Percentiles rank a stretch among this genome's conserved stretches.
phyloP scores from a whole-genome alignment of 2,329 filamentous ascomycete genomes.

The Fusarium bulbicola region DNA sequence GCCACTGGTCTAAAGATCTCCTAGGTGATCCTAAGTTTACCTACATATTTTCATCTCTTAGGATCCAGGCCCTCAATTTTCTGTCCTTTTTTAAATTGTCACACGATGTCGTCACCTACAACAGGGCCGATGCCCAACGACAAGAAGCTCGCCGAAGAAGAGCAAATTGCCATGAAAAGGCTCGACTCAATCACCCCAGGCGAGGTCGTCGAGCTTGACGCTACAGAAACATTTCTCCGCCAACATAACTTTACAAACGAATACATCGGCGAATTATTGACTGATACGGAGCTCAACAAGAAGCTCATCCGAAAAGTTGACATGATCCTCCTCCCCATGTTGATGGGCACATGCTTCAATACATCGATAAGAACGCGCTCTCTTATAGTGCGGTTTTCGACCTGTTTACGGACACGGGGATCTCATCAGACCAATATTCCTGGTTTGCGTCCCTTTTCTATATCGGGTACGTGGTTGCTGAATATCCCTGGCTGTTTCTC shows the following conservation, averaged over 20 bases:
- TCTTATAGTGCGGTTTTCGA: conserved; percentile 65
- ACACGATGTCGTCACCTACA: background rate
- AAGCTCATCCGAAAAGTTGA: conserved; percentile 55
- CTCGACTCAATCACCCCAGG: conserved; percentile 23
- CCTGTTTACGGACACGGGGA: conserved; percentile 57
- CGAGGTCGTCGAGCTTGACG: conserved; percentile 28
- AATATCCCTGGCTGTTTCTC: conserved; percentile 50
- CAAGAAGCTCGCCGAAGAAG: conserved; percentile 11
- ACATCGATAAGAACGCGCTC: conserved; percentile 63
- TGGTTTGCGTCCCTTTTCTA: conserved; percentile 65
- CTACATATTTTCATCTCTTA: accelerated
- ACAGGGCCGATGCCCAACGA: background rate
- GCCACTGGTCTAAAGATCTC: background rate
- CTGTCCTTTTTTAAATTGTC: too few species aligned
- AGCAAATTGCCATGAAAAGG: conserved; percentile 26
- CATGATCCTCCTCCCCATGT: conserved; percentile 58
- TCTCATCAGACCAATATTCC: conserved; percentile 56
- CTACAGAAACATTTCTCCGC: conserved; percentile 31
- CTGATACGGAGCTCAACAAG: conserved; percentile 21
- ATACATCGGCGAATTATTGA: conserved; percentile 33
- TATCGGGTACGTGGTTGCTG: conserved; percentile 56
- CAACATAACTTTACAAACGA: conserved; percentile 34
- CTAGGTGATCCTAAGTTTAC: background rate
- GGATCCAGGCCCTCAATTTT: background rate
- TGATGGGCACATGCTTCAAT: conserved; percentile 62